Conservation (phyloP, 2,329 filamentous ascomycete genomes). For the Arachnopeziza araneosa region DNA sequence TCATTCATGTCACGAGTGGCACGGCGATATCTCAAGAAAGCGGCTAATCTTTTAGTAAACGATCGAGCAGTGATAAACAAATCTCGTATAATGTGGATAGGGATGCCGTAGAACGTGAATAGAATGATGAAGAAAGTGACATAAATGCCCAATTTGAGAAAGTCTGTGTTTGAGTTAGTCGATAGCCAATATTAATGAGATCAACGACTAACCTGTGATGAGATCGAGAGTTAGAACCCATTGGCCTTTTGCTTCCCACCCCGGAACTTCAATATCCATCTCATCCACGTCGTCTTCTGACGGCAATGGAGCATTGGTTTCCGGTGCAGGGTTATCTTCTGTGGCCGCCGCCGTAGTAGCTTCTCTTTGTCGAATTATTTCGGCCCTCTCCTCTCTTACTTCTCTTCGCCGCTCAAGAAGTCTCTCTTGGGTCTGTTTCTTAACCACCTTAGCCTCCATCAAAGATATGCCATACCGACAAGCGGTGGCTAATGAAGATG, state of each 20-base stretch:
- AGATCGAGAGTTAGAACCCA: slow-evolving; percentile 89
- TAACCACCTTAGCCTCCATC: slow-evolving; percentile 69
- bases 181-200: background rate
- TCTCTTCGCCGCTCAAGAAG: slow-evolving; percentile 64
- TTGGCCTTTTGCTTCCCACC: slow-evolving; percentile 93
- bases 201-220: slow-evolving; percentile 57
- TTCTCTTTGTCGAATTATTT: slow-evolving; percentile 37
- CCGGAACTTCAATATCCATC: slow-evolving; percentile 89
- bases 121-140: slow-evolving; percentile 89
- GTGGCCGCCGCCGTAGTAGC: slow-evolving; percentile 35
- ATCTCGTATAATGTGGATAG: slow-evolving; percentile 94
- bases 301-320: slow-evolving; percentile 43
- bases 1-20: slow-evolving; percentile 92
- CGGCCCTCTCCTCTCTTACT: slow-evolving; percentile 53
- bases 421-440: slow-evolving; percentile 65
- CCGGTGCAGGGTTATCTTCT: slow-evolving; percentile 24
- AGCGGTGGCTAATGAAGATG: slow-evolving; percentile 74
- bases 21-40: slow-evolving; percentile 83
- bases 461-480: slow-evolving; percentile 75
- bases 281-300: slow-evolving; percentile 77
- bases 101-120: slow-evolving; percentile 87
- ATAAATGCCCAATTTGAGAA: slow-evolving; percentile 86
- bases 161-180: slow-evolving; percentile 50
- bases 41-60: slow-evolving; percentile 82
- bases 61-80: slow-evolving; percentile 90